A percentile compares a stretch with the other conserved stretches of the same genome.
phyloP scores from a whole-genome alignment of 257 asterid genomes.

The Gardenia jasminoides region DNA sequence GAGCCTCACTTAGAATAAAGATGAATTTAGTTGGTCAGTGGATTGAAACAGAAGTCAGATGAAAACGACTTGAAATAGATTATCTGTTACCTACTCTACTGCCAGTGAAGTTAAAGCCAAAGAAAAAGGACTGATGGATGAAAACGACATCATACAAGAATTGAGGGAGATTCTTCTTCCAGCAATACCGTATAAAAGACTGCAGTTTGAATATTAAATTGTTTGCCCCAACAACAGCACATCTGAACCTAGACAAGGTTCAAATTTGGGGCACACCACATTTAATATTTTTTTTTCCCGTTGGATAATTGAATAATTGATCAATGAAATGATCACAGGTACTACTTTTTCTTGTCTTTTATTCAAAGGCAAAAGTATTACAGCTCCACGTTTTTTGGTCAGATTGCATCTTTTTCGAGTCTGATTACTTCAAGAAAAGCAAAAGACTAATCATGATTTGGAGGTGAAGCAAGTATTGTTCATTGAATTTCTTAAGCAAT shows the following conservation, averaged over 20 bases:
- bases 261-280: background rate
- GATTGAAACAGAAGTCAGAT: background rate
- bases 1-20: background rate
- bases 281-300: conserved; percentile 4
- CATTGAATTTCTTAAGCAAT: background rate
- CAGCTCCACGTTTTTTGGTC: conserved; percentile 1
- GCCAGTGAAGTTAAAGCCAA: background rate
- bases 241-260: conserved; percentile 18
- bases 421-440: background rate
- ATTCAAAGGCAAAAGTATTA: background rate
- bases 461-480: background rate
- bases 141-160: background rate
- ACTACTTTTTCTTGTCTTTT: background rate
- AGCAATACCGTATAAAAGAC: background rate
- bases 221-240: background rate
- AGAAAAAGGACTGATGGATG: background rate
- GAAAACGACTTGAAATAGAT: background rate
- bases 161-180: background rate
- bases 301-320: background rate
- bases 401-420: background rate
- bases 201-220: background rate
- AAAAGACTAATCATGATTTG: background rate
- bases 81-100: background rate
- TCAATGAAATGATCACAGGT: background rate
- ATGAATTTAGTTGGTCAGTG: background rate